Conservation (phyloP, 2,329 filamentous ascomycete species). For the Fusarium phyllophilum region DNA sequence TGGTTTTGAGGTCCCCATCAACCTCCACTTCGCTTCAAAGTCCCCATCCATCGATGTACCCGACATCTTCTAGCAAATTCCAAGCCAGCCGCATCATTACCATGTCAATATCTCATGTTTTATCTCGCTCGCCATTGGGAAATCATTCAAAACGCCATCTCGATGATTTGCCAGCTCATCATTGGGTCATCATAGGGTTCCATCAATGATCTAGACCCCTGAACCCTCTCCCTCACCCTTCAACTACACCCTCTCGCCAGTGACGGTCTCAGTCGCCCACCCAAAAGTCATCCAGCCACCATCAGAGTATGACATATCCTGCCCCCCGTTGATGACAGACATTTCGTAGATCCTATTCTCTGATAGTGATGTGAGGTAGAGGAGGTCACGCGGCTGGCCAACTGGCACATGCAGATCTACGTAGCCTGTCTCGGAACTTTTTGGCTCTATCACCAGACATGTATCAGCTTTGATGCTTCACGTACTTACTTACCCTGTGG, state of each 20-base stretch:
- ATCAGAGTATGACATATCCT: not conserved
- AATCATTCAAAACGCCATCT: constrained; percentile 1
- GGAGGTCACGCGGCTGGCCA: constrained; percentile 18
- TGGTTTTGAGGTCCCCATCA: constrained; percentile 12
- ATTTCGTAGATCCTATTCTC: not conserved
- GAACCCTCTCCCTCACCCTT: constrained; percentile 4
- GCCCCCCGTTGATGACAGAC: not conserved
- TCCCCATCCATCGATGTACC: not conserved
- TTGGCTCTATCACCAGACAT: constrained; percentile 3
- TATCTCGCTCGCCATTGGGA: not conserved
- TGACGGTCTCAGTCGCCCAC: constrained; percentile 23
- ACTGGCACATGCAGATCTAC: constrained; percentile 7
- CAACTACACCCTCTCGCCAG: constrained; percentile 14
- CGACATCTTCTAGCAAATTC: constrained; percentile 16
- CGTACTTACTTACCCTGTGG: not conserved
- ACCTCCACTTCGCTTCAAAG: constrained; percentile 10
- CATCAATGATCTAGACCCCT: constrained; percentile 12
- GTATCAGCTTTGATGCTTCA: not conserved
- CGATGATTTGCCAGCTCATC: constrained; percentile 10
- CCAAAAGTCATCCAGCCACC: not conserved
- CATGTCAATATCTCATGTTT: constrained; percentile 18
- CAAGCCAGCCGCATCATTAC: constrained; percentile 1
- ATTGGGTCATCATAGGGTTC: constrained; percentile 16
- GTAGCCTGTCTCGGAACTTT: not conserved
- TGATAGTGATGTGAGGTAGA: not conserved